Base-by-base conservation (phyloP, 768 basidiomycete genomes). In the Bullera alba region DNA sequence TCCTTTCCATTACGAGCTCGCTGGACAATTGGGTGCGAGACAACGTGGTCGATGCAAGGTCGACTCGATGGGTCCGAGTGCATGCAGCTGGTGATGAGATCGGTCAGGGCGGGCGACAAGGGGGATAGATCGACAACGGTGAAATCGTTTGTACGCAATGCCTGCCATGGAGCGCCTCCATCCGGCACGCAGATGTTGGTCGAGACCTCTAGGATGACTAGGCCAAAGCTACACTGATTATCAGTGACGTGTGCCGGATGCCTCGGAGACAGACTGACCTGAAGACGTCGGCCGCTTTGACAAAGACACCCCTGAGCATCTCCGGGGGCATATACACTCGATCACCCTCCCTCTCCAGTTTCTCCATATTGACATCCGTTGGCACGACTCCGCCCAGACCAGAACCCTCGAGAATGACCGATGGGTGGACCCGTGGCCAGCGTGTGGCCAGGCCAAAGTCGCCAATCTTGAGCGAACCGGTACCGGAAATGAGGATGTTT, bases 391-490 rank as follows among this genome's bases (percentile, higher is more conserved):
- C 61, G 8, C 67, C 71, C 10, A 72, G 49, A 5, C 71, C 71
- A 7, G 69, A 67, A 1, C 71, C 71, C 28, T 42, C 37, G 23
- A 72, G 48, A 19, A 72, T 69, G 34, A 61, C 57, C 4, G 74
- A 63, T 21, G 76, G 70, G n/a, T 66, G 65, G 0, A 78, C 75
- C 30, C 90, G 77, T 0, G 92, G 93, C 84, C 87, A 92, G 46
- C 90, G 65, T 12, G 89, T 87, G 12, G 93, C 92, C 81, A 99
- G 87, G 6, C 95, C 95, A 76, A 97, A 97, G 70, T 99, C 95
- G 10, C 92, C 92, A 71, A 99, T 92, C 77, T 89, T 91, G 75
- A 99, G 85, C 38, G 87, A 81, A 1, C 95, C 95, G 43, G 83
- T 80, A 8, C 79, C 78, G 7, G 88, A 90, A 60, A 99, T 78